These are phyloP conservation scores for Scutellaria galericulata DNA, from an alignment of 257 asterid genomes.

Conservation along the genomic window DNA sequence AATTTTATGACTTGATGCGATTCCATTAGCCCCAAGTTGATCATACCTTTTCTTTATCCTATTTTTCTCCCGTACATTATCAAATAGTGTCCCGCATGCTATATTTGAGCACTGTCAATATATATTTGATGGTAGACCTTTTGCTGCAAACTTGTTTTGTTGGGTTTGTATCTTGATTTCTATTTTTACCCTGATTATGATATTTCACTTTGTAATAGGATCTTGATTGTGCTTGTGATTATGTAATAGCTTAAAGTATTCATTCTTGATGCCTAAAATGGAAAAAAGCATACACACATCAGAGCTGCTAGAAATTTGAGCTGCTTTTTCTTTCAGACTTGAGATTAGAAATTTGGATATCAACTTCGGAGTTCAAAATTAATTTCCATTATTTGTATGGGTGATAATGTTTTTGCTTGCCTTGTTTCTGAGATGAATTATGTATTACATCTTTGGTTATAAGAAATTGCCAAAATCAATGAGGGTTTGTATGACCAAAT, in stretches of 20 bases:
- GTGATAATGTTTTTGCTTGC: background rate
- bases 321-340: background rate
- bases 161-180: slow-evolving; percentile 18
- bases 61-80: background rate
- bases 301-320: background rate
- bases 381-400: background rate
- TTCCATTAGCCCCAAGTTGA: slow-evolving; percentile 14
- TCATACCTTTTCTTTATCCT: background rate
- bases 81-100: slow-evolving; percentile 16
- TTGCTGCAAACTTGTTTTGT: slow-evolving; percentile 12
- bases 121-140: slow-evolving; percentile 3
- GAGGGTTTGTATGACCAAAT: background rate
- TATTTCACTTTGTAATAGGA: background rate
- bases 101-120: slow-evolving; percentile 18
- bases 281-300: background rate
- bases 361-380: background rate
- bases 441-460: background rate
- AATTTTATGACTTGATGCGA: slow-evolving; percentile 38
- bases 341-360: background rate
- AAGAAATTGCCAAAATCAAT: too few relatives aligned
- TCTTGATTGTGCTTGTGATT: background rate
- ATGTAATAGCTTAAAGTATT: background rate
- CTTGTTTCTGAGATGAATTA: background rate
- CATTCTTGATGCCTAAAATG: background rate
- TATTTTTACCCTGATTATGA: background rate